These are phyloP conservation scores for Hansenula anomala DNA, from an alignment of 1,139 yeast genomes.

Conservation along the genomic window DNA sequence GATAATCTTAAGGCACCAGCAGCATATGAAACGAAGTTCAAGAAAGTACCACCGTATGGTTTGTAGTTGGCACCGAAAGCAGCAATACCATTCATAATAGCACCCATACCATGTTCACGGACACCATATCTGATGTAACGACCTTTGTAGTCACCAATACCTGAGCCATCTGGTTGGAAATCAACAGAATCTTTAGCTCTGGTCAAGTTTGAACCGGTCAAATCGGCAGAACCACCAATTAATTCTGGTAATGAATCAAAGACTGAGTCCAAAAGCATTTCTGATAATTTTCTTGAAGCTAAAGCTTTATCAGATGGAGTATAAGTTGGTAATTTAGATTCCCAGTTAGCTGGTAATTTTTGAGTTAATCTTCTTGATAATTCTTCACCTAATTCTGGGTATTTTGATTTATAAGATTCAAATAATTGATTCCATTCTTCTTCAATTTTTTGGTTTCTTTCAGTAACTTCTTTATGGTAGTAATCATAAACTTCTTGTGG, in stretches of 20 bases:
- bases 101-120: conserved; percentile 99
- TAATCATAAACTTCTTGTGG: conserved; percentile 79
- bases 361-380: conserved; percentile 75
- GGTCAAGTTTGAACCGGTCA: conserved; percentile 97
- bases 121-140: conserved; percentile 98
- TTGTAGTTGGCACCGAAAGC: conserved; percentile 93
- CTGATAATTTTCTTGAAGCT: conserved; percentile 95
- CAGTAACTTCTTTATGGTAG: conserved; percentile 53
- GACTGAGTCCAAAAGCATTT: conserved; percentile 66
- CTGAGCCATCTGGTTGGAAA: conserved; percentile 87
- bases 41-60: conserved; percentile 97
- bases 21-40: conserved; percentile 96
- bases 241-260: conserved; percentile 76
- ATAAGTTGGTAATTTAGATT: conserved; percentile 71
- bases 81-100: conserved; percentile 95
- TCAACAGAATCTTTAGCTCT: conserved; percentile 81
- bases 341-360: conserved; percentile 86
- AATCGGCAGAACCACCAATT: conserved; percentile 97
- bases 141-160: conserved; percentile 84
- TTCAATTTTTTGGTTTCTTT: conserved; percentile 62
- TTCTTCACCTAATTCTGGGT: conserved; percentile 80
- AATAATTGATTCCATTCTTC: conserved; percentile 69
- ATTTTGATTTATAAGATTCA: conserved; percentile 58
- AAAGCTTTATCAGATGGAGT: conserved; percentile 74
- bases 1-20: conserved; percentile 96